phyloP scores from a whole-genome alignment of 1,139 yeast genomes.

The Hyphopichia khmerensis region DNA sequence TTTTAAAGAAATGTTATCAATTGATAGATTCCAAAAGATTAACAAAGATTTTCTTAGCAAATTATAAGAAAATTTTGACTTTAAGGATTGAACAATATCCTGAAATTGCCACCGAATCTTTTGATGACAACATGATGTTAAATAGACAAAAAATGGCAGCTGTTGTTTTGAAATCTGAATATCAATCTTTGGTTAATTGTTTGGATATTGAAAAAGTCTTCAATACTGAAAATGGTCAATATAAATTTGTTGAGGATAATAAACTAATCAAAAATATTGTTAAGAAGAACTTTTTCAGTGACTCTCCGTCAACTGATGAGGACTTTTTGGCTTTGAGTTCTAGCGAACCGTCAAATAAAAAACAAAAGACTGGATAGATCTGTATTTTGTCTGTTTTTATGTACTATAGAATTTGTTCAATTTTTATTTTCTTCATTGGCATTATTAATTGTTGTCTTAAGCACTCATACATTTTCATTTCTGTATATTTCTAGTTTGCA shows the following conservation, averaged over 20 bases:
- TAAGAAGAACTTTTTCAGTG: conserved; percentile 45
- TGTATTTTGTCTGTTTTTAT: not conserved
- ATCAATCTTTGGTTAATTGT: conserved; percentile 45
- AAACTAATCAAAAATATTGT: conserved; percentile 56
- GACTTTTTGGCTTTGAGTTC: not conserved
- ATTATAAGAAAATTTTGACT: conserved; percentile 31
- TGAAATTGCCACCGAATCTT: conserved; percentile 22
- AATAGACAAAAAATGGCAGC: conserved; percentile 44
- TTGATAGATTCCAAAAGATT: conserved; percentile 40
- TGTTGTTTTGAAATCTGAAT: conserved; percentile 55
- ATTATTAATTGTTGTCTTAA: not conserved
- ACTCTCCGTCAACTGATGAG: conserved; percentile 6
- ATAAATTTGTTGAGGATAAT: conserved; percentile 51
- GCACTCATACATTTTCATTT: not conserved
- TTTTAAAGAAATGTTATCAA: conserved; percentile 48
- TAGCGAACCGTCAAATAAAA: conserved; percentile 1
- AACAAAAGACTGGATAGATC: conserved; percentile 1
- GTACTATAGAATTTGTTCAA: not conserved
- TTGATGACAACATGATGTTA: conserved; percentile 9
- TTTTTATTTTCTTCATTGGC: not conserved
- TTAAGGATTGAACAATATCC: conserved; percentile 45
- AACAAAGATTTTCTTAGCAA: conserved; percentile 32
- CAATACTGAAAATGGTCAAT: conserved; percentile 20
- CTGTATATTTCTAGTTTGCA: not conserved
- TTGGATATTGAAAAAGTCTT: conserved; percentile 30